Conservation (phyloP, 208 protist genomes). For the Strigomonas culicis region DNA sequence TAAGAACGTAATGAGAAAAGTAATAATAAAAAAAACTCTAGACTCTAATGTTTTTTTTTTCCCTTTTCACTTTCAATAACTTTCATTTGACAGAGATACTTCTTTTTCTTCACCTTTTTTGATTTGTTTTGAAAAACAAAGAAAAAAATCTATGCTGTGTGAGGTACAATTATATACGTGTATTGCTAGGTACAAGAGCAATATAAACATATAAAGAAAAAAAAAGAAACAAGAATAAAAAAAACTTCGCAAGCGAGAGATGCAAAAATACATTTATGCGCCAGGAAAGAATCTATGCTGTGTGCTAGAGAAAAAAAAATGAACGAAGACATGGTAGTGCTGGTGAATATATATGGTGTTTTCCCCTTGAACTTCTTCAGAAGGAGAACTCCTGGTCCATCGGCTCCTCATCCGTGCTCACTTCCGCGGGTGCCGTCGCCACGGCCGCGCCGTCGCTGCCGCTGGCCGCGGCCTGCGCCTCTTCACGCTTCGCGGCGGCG, state of each 20-base stretch:
- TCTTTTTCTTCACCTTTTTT: background rate
- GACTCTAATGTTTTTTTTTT: background rate
- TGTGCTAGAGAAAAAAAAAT: conserved; percentile 4
- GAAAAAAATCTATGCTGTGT: conserved; percentile 2
- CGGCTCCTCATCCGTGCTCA: conserved; percentile 1
- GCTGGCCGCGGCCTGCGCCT: background rate
- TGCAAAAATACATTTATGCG: conserved; percentile 15
- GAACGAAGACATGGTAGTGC: background rate
- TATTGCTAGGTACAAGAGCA: background rate
- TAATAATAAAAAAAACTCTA: conserved; percentile 6
- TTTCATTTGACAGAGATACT: background rate
- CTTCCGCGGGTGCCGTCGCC: background rate
- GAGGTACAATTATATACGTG: background rate
- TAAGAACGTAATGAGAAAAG: conserved; percentile 1
- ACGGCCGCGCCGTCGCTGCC: background rate
- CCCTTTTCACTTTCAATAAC: conserved; percentile 7
- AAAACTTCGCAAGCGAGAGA: conserved; percentile 3
- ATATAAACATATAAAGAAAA: background rate
- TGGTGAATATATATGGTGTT: no score
- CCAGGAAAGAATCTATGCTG: background rate
- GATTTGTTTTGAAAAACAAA: conserved; percentile 6
- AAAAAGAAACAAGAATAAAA: background rate
- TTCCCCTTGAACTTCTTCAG: no score
- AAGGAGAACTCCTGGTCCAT: no score
- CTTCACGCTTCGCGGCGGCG: background rate